Conservation (phyloP, 306 rosid genomes). For the Trifolium subterraneum region DNA sequence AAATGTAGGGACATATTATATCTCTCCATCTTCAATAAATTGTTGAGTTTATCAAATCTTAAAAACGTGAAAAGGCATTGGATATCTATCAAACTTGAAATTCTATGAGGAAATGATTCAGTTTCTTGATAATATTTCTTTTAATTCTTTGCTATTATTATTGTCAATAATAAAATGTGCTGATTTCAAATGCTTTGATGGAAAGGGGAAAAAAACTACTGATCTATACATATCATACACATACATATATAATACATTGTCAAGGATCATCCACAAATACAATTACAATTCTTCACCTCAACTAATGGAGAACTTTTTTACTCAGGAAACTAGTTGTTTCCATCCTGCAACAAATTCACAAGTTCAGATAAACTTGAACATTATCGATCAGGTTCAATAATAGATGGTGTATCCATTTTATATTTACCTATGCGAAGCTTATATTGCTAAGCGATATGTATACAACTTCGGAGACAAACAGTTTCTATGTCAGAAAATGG, state of each 20-base stretch:
- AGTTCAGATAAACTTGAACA: slow-evolving; percentile 30
- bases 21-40: too few species aligned
- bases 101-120: neutral
- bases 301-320: slow-evolving; percentile 24
- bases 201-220: neutral
- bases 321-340: slow-evolving; percentile 29
- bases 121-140: neutral
- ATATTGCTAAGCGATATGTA: neutral
- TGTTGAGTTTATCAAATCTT: neutral
- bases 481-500: slow-evolving; percentile 66
- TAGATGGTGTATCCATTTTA: neutral
- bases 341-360: slow-evolving; percentile 44
- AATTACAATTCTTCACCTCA: slow-evolving; percentile 42
- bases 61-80: neutral
- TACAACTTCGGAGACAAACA: neutral
- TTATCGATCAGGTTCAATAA: slow-evolving; percentile 15
- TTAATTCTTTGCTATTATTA: neutral
- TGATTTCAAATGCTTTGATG: slow-evolving; percentile 2
- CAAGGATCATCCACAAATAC: slow-evolving; percentile 21
- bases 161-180: neutral
- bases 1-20: too few species aligned
- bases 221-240: slow-evolving; percentile 23
- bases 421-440: slow-evolving; percentile 39
- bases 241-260: slow-evolving; percentile 34
- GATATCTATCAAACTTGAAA: neutral